Percentiles rank a stretch among this genome's conserved stretches.
These are phyloP conservation scores for Ustilago sp. DNA, from an alignment of 1,284 basidiomycete species.

Conservation along the genomic window DNA sequence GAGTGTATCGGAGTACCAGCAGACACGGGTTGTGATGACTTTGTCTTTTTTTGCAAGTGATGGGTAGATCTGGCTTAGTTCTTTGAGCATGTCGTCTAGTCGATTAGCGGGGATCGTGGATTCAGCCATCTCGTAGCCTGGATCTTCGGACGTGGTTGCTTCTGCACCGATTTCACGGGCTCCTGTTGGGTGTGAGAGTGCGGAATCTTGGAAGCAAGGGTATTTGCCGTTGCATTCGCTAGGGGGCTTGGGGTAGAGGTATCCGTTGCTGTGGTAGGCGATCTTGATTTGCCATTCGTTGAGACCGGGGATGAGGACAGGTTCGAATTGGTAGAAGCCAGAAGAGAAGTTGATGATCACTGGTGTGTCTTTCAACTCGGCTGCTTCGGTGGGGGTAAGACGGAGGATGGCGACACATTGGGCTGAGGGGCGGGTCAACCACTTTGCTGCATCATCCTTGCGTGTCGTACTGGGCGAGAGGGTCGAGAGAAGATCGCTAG, in stretches of 20 bases:
- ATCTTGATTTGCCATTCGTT: conserved; percentile 74
- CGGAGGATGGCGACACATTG: conserved; percentile 83
- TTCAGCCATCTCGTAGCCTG: conserved; percentile 18
- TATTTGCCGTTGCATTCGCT: conserved; percentile 24
- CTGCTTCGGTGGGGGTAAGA: conserved; percentile 78
- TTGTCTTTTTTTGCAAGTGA: conserved; percentile 71
- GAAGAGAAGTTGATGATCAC: conserved; percentile 78
- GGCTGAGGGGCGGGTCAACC: conserved; percentile 50
- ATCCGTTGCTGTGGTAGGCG: conserved; percentile 78
- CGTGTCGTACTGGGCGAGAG: conserved; percentile 6
- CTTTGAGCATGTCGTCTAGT: conserved; percentile 73
- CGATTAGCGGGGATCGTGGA: conserved; percentile 74
- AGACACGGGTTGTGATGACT: conserved; percentile 79
- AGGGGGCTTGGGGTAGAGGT: conserved; percentile 72
- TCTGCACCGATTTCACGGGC: conserved; percentile 20
- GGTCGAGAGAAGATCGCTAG: conserved; percentile 76
- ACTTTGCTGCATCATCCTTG: conserved; percentile 26
- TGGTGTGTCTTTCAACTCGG: conserved; percentile 76
- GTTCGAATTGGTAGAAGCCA: conserved; percentile 73
- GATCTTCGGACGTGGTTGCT: conserved; percentile 4
- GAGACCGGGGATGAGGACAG: conserved; percentile 73
- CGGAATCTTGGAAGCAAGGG: conserved; percentile 18
- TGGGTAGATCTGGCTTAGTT: conserved; percentile 77
- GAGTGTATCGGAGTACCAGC: conserved; percentile 77
- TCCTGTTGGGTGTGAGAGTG: not conserved